Evolutionary conservation across 2,329 filamentous ascomycete genomes (phyloP).

Genomic region (Xylariaceae sp.): DNA sequence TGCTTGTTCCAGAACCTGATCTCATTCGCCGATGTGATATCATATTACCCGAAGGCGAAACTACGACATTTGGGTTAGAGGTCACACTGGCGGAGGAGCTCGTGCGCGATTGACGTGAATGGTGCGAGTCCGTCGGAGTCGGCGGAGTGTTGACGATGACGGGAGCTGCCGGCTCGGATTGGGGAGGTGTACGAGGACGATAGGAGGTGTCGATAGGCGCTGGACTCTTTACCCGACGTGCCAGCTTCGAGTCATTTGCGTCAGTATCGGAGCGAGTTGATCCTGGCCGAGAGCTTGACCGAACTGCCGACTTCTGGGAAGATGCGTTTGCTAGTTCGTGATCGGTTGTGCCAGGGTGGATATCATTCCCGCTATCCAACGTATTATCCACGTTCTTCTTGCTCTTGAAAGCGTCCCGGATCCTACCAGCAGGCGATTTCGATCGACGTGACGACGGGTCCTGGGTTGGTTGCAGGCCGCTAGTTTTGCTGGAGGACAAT

Average conservation of each 20-base stretch:
- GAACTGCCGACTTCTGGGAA: constrained; percentile 12
- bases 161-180: constrained; percentile 48
- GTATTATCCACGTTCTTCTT: constrained; percentile 53
- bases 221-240: constrained; percentile 27
- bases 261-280: constrained; percentile 27
- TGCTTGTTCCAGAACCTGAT: constrained; percentile 54
- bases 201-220: constrained; percentile 28
- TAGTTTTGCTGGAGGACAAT: constrained; percentile 40
- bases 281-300: constrained; percentile 20
- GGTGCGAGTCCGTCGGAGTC: constrained; percentile 57
- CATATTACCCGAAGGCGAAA: constrained; percentile 69
- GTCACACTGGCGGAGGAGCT: constrained; percentile 28
- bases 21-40: constrained; percentile 65
- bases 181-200: constrained; percentile 52
- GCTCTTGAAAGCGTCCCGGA: constrained; percentile 71
- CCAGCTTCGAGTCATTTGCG: constrained; percentile 26
- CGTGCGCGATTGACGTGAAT: constrained; percentile 21
- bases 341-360: constrained; percentile 32
- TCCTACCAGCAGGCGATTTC: constrained; percentile 69
- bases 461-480: constrained; percentile 45
- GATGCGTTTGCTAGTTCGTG: constrained; percentile 25
- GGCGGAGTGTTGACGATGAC: constrained; percentile 68
- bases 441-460: constrained; percentile 57
- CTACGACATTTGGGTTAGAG: constrained; percentile 54
- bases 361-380: constrained; percentile 38